Evolutionary conservation across 495 filamentous ascomycete species (phyloP), one percentile per base, ranked within the genome.

Genomic region (Hypoxylon intermedium): DNA sequence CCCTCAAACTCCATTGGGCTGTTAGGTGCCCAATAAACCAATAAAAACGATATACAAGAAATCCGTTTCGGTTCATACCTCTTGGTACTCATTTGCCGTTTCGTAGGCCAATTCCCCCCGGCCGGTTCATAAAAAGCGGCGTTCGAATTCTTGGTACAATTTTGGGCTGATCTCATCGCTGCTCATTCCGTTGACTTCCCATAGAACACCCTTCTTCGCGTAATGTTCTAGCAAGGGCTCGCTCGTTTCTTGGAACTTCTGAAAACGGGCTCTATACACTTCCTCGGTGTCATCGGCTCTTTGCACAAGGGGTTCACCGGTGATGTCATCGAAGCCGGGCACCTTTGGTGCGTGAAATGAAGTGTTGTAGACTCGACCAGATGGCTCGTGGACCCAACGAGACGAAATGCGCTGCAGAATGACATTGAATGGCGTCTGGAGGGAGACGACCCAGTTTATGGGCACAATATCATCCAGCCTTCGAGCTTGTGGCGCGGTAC

Each of bases 91-190:
- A 15, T 15, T 52, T 20, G 7, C 19, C n/a, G 20, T 28, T 34
- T 48, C 24, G 3, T 12, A 38, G 1, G 15, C 11, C 6, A 4
- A n/a, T 26, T 26, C 26, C 18, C 36, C 24, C 37, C 9, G 19
- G n/a, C n/a, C 28, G 16, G 12, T 1, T 70, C 67, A 70, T 61
- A 67, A 63, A 79, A 98, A 98, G 52, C 87, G 79, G 53, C 76
- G 81, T 73, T 88, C 86, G 68, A 98, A 86, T 74, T 96, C 93
- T 6, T 79, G 77, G 65, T 89, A 86, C 9, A 98, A 74, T 75
- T 89, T 84, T 6, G 94, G 94, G 13, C 83, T 92, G 48, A 98
- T 98, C 81, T 98, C 93, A 73, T 98, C 89, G 62, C 90, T 95
- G 61, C 86, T 90, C 67, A 93, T 84, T 6, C 94, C 94, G 60